A percentile compares a stretch with the other conserved stretches of the same genome.
These are phyloP conservation scores for Solanum phureja DNA, from an alignment of 257 asterid species.

Conservation along the genomic window DNA sequence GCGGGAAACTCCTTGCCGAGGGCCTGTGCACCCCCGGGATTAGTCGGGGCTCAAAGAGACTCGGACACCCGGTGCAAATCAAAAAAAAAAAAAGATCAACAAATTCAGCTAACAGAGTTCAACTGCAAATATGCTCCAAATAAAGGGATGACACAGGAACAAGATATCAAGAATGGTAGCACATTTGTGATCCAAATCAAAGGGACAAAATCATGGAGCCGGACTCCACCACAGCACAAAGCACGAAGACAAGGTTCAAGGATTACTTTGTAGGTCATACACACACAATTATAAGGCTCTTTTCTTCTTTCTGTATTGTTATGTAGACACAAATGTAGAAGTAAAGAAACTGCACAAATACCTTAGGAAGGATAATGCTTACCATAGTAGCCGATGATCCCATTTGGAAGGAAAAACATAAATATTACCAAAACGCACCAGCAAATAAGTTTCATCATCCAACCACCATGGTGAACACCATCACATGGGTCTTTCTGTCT, in stretches of 20 bases:
- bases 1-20: too few species aligned
- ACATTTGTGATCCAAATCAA: not conserved
- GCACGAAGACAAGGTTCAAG: not conserved
- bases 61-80: too few species aligned
- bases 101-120: not conserved
- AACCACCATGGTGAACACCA: conserved; percentile 76
- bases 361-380: not conserved
- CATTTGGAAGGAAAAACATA: conserved; percentile 88
- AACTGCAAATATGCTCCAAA: not conserved
- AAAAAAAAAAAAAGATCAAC: not conserved
- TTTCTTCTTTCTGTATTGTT: not conserved
- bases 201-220: not conserved
- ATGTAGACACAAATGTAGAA: not conserved
- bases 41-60: too few species aligned
- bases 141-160: not conserved
- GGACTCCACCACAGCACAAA: not conserved
- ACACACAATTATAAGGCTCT: not conserved
- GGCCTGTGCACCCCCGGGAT: too few species aligned
- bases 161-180: not conserved
- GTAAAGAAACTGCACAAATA: not conserved
- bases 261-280: not conserved
- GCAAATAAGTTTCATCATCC: conserved; percentile 81
- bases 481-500: conserved; percentile 90
- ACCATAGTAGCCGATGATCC: conserved; percentile 76
- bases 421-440: conserved; percentile 76